These are phyloP conservation scores for Patellifolia procumbens DNA, from an alignment of 179 eudicot genomes.

Conservation along the genomic window DNA sequence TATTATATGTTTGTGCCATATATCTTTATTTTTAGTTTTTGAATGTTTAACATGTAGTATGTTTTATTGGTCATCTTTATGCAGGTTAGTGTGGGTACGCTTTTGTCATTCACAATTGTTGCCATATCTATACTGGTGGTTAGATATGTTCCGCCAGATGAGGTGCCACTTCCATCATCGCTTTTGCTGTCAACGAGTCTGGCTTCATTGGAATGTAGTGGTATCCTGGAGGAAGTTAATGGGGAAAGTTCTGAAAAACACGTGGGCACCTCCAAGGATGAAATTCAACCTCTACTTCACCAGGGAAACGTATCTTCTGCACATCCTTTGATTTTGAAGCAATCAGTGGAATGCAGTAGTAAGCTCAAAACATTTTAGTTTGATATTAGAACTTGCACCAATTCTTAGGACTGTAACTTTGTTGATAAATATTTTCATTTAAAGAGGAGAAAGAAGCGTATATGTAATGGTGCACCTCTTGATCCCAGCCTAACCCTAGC, in stretches of 20 bases:
- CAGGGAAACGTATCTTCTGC: conserved; percentile 32
- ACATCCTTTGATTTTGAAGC: conserved; percentile 57
- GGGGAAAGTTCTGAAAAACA: conserved; percentile 12
- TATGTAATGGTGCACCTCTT: background rate
- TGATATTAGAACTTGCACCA: background rate
- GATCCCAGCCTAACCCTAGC: background rate
- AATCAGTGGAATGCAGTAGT: conserved; percentile 44
- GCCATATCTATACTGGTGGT: conserved; percentile 81
- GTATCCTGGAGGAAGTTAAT: conserved; percentile 30
- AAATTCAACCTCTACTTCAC: conserved; percentile 37
- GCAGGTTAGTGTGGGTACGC: conserved; percentile 97
- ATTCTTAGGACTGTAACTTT: background rate
- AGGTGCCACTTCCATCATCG: conserved; percentile 80
- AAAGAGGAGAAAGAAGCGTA: background rate
- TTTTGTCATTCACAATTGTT: conserved; percentile 91
- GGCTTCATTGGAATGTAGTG: conserved; percentile 42
- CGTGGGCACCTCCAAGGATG: conserved; percentile 36
- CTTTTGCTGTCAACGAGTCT: conserved; percentile 69
- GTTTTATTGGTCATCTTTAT: conserved; percentile 10
- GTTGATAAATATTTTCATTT: background rate
- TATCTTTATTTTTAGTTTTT: background rate
- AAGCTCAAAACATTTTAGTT: conserved; percentile 14
- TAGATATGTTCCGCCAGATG: conserved; percentile 87
- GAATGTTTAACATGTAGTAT: background rate
- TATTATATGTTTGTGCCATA: background rate